Percentiles rank a stretch among this genome's conserved stretches.
These are phyloP conservation scores for Metroxylon sagu DNA, from an alignment of 176 grass and related monocot species.

Conservation along the genomic window DNA sequence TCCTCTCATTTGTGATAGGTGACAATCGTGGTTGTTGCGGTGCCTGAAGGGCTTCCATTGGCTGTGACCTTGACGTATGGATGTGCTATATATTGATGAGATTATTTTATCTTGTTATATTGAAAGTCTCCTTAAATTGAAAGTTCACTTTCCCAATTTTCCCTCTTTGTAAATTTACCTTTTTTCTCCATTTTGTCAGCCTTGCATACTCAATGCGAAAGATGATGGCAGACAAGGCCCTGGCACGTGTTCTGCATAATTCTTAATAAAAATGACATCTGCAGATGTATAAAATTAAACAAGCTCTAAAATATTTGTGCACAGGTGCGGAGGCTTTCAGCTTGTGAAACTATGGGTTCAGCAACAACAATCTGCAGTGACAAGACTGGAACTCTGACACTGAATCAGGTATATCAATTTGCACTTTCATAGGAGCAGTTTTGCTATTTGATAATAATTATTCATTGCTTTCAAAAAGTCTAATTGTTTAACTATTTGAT, in stretches of 20 bases:
- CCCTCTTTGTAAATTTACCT: conserved; percentile 12
- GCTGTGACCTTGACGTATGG: conserved; percentile 91
- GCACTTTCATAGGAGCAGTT: no score
- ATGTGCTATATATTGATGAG: conserved; percentile 9
- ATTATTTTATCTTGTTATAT: conserved; percentile 9
- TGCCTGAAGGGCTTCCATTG: conserved; percentile 95
- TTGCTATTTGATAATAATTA: no score
- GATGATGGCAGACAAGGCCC: conserved; percentile 91
- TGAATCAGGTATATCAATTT: conserved; percentile 66
- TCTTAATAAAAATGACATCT: conserved; percentile 10
- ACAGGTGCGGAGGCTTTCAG: conserved; percentile 82
- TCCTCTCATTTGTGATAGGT: conserved; percentile 45
- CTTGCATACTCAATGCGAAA: conserved; percentile 97
- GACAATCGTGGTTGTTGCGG: conserved; percentile 91
- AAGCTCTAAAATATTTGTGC: conserved; percentile 19
- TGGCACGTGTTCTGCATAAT: conserved; percentile 42
- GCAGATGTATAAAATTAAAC: conserved; percentile 3
- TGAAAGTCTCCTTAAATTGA: neutral
- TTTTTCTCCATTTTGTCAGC: conserved; percentile 34
- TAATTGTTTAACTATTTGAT: no score
- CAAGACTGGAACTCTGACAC: conserved; percentile 91
- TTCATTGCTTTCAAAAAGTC: no score
- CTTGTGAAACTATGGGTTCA: conserved; percentile 97
- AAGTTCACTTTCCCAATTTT: no score
- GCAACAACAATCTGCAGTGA: conserved; percentile 98